phyloP scores from a whole-genome alignment of 164 flowering plant species.

The Malania oleifera region DNA sequence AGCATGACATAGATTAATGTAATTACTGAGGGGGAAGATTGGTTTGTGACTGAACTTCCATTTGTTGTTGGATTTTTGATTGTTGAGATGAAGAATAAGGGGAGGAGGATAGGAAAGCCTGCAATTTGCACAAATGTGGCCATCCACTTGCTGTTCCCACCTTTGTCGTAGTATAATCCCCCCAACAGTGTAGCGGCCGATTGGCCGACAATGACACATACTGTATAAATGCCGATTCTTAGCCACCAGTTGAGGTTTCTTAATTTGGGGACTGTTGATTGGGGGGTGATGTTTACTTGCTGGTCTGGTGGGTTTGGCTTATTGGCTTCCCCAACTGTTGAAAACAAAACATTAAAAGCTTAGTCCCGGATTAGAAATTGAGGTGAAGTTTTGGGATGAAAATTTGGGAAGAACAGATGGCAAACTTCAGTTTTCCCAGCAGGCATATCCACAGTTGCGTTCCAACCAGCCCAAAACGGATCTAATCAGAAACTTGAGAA shows the following conservation, averaged over 20 bases:
- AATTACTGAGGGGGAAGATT: conserved; percentile 8
- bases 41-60: not conserved
- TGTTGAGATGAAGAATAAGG: conserved; percentile 15
- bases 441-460: too few relatives aligned
- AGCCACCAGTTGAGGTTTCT: conserved; percentile 21
- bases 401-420: too few relatives aligned
- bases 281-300: not conserved
- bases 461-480: too few relatives aligned
- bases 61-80: not conserved
- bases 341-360: too few relatives aligned
- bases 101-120: conserved; percentile 44
- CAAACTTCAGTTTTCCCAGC: too few relatives aligned
- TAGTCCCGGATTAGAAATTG: too few relatives aligned
- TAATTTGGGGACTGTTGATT: not conserved
- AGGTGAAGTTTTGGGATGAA: too few relatives aligned
- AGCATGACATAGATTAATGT: conserved; percentile 19
- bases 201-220: conserved; percentile 28
- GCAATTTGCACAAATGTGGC: conserved; percentile 18
- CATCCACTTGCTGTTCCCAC: conserved; percentile 42
- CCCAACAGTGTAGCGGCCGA: conserved; percentile 30
- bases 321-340: conserved; percentile 5
- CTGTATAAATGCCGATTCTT: conserved; percentile 17
- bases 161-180: conserved; percentile 38
- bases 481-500: too few relatives aligned
- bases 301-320: conserved; percentile 6